phyloP scores from a whole-genome alignment of 768 basidiomycete genomes.

The Calocybe gangraenosa region DNA sequence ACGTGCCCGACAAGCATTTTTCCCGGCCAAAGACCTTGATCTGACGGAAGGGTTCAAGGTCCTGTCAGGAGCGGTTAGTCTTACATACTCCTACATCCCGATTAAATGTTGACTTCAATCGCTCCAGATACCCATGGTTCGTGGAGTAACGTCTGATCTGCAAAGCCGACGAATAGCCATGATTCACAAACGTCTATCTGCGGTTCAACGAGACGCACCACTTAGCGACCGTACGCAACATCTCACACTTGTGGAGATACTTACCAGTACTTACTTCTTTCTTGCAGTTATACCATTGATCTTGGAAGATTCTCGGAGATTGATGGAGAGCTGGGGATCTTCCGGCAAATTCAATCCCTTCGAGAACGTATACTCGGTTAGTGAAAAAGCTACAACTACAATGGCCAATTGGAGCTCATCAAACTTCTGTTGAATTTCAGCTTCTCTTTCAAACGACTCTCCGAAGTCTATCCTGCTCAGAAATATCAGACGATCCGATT shows the following conservation, averaged over 20 bases:
- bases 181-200: slow-evolving; percentile 69
- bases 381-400: slow-evolving; percentile 15
- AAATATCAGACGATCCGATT: slow-evolving; percentile 64
- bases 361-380: slow-evolving; percentile 62
- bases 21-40: slow-evolving; percentile 66
- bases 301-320: slow-evolving; percentile 56
- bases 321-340: slow-evolving; percentile 62
- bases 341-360: slow-evolving; percentile 71
- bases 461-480: slow-evolving; percentile 60
- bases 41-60: slow-evolving; percentile 78
- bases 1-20: slow-evolving; percentile 63
- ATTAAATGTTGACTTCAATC: slow-evolving; percentile 15
- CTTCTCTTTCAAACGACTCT: slow-evolving; percentile 73
- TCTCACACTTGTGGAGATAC: slow-evolving; percentile 10
- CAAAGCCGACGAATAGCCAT: slow-evolving; percentile 54
- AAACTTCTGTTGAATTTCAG: slow-evolving; percentile 25
- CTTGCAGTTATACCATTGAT: slow-evolving; percentile 61
- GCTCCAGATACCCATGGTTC: slow-evolving; percentile 66
- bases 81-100: slow-evolving; percentile 3
- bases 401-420: too few relatives aligned
- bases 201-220: slow-evolving; percentile 58
- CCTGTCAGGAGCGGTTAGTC: slow-evolving; percentile 70
- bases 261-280: not conserved
- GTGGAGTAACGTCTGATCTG: slow-evolving; percentile 70
- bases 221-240: slow-evolving; percentile 53